These are phyloP conservation scores for Rosa chinensis DNA, from an alignment of 306 rosid genomes.

Conservation along the genomic window DNA sequence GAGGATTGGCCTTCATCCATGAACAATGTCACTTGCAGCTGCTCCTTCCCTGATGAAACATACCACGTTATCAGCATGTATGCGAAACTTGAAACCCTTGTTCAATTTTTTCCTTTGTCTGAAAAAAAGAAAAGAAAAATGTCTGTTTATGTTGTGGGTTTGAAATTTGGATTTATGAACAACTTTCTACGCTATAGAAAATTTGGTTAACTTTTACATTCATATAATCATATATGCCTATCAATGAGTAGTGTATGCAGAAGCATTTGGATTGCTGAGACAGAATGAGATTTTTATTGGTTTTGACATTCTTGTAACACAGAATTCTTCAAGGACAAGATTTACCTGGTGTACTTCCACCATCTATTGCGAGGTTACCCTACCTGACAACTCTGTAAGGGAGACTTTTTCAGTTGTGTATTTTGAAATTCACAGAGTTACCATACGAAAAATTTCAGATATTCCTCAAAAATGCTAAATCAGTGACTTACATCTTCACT, in stretches of 20 bases:
- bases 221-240: background rate
- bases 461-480: background rate
- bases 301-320: background rate
- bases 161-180: background rate
- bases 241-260: background rate
- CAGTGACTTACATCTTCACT: background rate
- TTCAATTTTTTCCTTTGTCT: background rate
- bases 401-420: background rate
- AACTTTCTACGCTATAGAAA: background rate
- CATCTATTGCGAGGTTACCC: conserved; percentile 10
- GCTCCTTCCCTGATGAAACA: background rate
- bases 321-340: conserved; percentile 13
- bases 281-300: background rate
- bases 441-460: background rate
- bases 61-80: conserved; percentile 27
- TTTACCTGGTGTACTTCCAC: conserved; percentile 14
- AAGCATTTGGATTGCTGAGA: background rate
- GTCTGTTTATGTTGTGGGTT: background rate
- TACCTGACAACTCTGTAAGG: conserved; percentile 13
- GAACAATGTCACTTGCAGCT: conserved; percentile 28
- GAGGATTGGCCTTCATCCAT: background rate
- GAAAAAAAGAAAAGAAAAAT: background rate
- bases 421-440: background rate
- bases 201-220: background rate
- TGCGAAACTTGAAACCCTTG: background rate